Evolutionary conservation across 1,284 basidiomycete genomes (phyloP).

Genomic region (Tranzscheliella williamsii): DNA sequence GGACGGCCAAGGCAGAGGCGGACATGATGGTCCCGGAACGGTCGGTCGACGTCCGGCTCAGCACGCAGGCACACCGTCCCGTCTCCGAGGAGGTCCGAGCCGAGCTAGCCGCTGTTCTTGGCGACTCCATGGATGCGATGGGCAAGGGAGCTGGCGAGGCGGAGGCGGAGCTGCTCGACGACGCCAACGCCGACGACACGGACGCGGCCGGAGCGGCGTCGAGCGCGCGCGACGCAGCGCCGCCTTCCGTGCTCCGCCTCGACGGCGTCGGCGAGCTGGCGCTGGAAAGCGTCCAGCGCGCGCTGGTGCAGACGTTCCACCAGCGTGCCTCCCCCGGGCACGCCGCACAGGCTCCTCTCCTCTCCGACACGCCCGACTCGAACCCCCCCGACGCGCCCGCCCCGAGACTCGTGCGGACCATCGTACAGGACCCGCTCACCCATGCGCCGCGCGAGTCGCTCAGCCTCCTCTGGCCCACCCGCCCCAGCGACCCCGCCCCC

Average conservation of each 20-base stretch:
- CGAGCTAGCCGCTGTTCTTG: too few relatives aligned
- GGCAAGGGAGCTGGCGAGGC: too few relatives aligned
- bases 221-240: too few relatives aligned
- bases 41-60: not conserved
- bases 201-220: too few relatives aligned
- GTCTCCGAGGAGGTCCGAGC: too few relatives aligned
- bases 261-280: not conserved
- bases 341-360: not conserved
- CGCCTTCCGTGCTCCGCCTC: not conserved
- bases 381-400: too few relatives aligned
- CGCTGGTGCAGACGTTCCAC: not conserved
- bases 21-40: constrained; percentile 1
- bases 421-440: not conserved
- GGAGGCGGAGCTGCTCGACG: too few relatives aligned
- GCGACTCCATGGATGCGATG: too few relatives aligned
- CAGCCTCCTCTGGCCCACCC: not conserved
- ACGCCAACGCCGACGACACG: too few relatives aligned
- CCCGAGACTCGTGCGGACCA: not conserved
- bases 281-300: not conserved
- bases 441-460: not conserved
- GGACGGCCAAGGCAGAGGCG: not conserved
- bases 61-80: too few relatives aligned
- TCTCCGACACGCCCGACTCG: too few relatives aligned
- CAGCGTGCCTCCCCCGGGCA: not conserved
- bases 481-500: not conserved